phyloP scores from a whole-genome alignment of 345 rosid genomes.

The Moricandia arvensis region DNA sequence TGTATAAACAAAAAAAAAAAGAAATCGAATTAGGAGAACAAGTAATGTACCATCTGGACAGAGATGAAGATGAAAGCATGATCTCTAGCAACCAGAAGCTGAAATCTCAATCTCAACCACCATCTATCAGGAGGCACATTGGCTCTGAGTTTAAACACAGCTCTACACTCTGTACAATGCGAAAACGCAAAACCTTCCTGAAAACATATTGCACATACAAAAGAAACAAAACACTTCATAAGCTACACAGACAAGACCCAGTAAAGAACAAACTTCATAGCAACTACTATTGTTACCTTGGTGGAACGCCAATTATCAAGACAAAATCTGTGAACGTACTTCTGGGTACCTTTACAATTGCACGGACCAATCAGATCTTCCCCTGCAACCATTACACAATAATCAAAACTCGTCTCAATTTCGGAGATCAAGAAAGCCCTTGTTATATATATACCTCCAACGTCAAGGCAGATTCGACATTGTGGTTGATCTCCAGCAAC shows the following conservation, averaged over 20 bases:
- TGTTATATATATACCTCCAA: constrained; percentile 53
- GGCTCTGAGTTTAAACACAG: constrained; percentile 80
- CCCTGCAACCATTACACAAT: constrained; percentile 59
- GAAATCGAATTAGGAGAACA: too few species aligned
- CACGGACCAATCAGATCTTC: constrained; percentile 96
- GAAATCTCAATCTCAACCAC: constrained; percentile 99
- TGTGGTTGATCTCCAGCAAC: constrained; percentile 75
- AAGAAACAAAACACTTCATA: not conserved
- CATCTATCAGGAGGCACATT: constrained; percentile 97
- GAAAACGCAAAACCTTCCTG: constrained; percentile 99
- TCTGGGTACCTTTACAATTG: constrained; percentile 97
- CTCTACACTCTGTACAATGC: constrained; percentile 99
- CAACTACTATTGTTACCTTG: constrained; percentile 50
- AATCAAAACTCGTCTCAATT: constrained; percentile 5
- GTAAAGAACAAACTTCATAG: not conserved
- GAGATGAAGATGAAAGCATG: constrained; percentile 86
- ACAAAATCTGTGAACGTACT: constrained; percentile 93
- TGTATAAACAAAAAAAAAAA: not conserved
- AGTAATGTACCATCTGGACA: constrained; percentile 81
- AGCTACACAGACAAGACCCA: not conserved
- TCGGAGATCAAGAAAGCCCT: not conserved
- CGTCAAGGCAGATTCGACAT: constrained; percentile 88
- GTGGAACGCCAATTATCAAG: constrained; percentile 99
- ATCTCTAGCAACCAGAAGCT: constrained; percentile 95
- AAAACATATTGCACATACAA: constrained; percentile 20